Conservation (phyloP, 192 early-diverging fungal genomes). For the Dissophora ornata region DNA sequence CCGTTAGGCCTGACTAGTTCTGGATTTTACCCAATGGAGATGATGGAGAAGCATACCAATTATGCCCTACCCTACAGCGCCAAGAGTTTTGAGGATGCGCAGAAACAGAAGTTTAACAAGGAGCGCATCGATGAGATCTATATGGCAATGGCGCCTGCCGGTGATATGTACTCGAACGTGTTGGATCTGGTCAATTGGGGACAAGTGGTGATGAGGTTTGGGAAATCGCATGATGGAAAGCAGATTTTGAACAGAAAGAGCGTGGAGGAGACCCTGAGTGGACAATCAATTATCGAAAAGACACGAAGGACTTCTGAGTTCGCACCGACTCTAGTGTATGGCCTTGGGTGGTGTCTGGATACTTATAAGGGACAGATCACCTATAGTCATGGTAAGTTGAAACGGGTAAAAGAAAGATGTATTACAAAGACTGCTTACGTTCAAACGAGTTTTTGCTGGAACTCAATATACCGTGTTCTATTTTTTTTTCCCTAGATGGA, state of each 20-base stretch:
- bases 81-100: neutral
- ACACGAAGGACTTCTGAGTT: neutral
- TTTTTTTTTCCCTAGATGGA: constrained; percentile 3
- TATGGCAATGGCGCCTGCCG: neutral
- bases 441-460: too few species aligned
- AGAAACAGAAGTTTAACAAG: neutral
- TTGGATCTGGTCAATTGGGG: constrained; percentile 5
- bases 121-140: neutral
- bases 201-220: neutral
- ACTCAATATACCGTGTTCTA: too few species aligned
- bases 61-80: constrained; percentile 10
- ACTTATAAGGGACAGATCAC: constrained; percentile 5
- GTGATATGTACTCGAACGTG: constrained; percentile 19
- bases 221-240: constrained; percentile 4
- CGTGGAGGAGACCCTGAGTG: neutral
- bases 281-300: neutral
- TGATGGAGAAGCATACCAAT: neutral
- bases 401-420: too few species aligned
- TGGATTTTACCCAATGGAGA: constrained; percentile 15
- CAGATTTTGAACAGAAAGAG: constrained; percentile 11
- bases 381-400: constrained; percentile 7
- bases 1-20: constrained; percentile 2
- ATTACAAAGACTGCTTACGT: too few species aligned
- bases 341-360: constrained; percentile 2
- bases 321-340: neutral